These are phyloP conservation scores for Leccinum disarticulatum DNA, from an alignment of 768 basidiomycete species.

Conservation along the genomic window DNA sequence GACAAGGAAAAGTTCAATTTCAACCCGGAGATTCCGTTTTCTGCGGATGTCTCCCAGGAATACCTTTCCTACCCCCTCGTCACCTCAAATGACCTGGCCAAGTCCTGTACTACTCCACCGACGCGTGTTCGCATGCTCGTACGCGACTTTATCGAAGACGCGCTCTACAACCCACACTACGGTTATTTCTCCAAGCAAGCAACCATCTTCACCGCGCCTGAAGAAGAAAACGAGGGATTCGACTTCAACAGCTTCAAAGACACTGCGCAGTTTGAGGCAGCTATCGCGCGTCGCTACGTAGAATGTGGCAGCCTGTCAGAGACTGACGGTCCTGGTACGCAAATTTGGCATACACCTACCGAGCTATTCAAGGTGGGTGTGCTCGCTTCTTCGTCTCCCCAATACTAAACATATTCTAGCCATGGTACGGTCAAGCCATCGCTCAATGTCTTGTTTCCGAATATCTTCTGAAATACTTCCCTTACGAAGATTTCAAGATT, in stretches of 20 bases:
- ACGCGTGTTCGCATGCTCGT: slow-evolving; percentile 88
- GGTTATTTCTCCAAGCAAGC: slow-evolving; percentile 96
- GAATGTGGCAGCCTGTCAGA: slow-evolving; percentile 61
- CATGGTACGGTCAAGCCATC: slow-evolving; percentile 91
- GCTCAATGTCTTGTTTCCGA: slow-evolving; percentile 87
- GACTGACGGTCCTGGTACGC: slow-evolving; percentile 70
- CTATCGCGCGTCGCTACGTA: slow-evolving; percentile 75
- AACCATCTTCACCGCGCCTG: slow-evolving; percentile 74
- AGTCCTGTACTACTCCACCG: slow-evolving; percentile 55
- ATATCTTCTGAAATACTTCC: slow-evolving; percentile 93
- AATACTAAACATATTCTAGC: slow-evolving; percentile 47
- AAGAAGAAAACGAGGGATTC: slow-evolving; percentile 46
- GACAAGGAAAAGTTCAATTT: slow-evolving; percentile 73
- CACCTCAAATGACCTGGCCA: slow-evolving; percentile 69
- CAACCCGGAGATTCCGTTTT: slow-evolving; percentile 60
- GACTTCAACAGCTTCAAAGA: slow-evolving; percentile 70
- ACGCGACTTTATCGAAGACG: slow-evolving; percentile 96
- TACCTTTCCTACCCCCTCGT: slow-evolving; percentile 55
- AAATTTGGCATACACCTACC: slow-evolving; percentile 98
- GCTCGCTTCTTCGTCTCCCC: neutral
- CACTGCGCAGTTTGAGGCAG: slow-evolving; percentile 74
- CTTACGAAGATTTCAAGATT: slow-evolving; percentile 92
- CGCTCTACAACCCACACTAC: slow-evolving; percentile 94
- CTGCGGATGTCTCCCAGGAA: slow-evolving; percentile 43
- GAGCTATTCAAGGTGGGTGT: slow-evolving; percentile 87